Base-by-base conservation (phyloP, 495 filamentous ascomycete species). In the Daldinia loculata region DNA sequence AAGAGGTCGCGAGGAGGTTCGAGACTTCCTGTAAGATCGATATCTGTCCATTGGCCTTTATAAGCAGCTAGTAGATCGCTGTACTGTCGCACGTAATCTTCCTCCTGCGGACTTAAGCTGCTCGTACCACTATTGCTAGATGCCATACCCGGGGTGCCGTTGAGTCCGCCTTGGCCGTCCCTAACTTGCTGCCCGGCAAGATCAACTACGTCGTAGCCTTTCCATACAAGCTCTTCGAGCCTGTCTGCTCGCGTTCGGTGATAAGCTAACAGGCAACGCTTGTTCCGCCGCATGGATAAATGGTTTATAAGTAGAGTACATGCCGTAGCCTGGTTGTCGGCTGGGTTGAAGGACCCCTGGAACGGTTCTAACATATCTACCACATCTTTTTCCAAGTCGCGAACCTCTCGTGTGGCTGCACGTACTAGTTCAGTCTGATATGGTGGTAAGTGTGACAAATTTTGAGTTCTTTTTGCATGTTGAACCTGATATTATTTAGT, bases 1-100 rank as follows among this genome's bases (percentile, higher is more conserved):
- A 99, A 99, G 57, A 99, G 81, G 82, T 99, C 96, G 76, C 87
- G 89, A 32, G 96, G 95, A 36, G 96, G 96, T 76, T 98, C 94
- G 77, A 99, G 84, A 70, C 91, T 94, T 48, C 96, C 96, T 14
- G 95, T 98, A 62, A 99, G 82, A 80, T 99, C 96, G 59, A 99
- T 90, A 80, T 99, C 96, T 24, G 95, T 98, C 95, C 95, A 99
- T 72, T 97, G 94, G 0, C 96, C 96, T 79, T 99, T 99, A 81
- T 97, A 98, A 15, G 94, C 93, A 24, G 95, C 93, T 48, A 99
- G 82, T 75, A 99, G 86, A 75, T 99, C 96, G 58, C 90, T 89
- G 76, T 96, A 98, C 76, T 92, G 89, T 59, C 95, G 85, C 41
- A 97, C 90, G 78, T 98, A 98, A 76, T 98, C 96, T 79, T 97